A percentile compares a stretch with the other conserved stretches of the same genome.
Conservation (phyloP, 768 basidiomycete genomes). For the Butyriboletus loyo region DNA sequence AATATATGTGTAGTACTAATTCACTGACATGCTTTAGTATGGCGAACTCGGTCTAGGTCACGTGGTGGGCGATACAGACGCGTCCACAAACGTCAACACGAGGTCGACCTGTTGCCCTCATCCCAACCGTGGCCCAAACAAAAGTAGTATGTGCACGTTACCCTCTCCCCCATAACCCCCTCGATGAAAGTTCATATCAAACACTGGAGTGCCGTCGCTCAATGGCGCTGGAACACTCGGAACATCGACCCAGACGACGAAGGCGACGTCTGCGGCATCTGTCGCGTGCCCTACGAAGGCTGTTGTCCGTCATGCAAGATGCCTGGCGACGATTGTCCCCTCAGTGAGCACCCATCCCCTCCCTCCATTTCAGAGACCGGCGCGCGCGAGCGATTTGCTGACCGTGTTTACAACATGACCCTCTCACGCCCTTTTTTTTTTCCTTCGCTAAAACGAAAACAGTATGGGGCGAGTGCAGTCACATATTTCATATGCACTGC, state of each 20-base stretch:
- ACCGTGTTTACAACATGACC: neutral
- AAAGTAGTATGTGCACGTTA: neutral
- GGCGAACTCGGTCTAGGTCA: too few relatives aligned
- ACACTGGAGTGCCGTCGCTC: constrained; percentile 83
- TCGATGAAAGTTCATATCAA: constrained; percentile 77
- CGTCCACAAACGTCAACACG: constrained; percentile 2
- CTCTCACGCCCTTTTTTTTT: too few relatives aligned
- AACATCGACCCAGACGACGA: constrained; percentile 41
- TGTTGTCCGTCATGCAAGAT: constrained; percentile 96
- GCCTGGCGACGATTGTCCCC: constrained; percentile 93
- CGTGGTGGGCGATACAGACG: neutral
- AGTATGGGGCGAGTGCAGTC: constrained; percentile 97
- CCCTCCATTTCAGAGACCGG: neutral
- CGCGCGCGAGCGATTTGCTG: neutral
- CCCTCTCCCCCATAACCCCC: neutral
- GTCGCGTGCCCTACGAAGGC: constrained; percentile 87
- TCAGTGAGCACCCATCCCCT: constrained; percentile 41
- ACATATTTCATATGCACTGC: constrained; percentile 99
- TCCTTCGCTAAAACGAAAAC: too few relatives aligned
- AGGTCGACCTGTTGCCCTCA: neutral
- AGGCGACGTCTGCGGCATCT: constrained; percentile 80
- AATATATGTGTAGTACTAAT: too few relatives aligned
- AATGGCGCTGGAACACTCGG: constrained; percentile 80
- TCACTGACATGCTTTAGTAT: too few relatives aligned
- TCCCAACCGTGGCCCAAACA: neutral